phyloP scores from a whole-genome alignment of 495 filamentous ascomycete genomes.

The Friedmanniomyces endolithicus region DNA sequence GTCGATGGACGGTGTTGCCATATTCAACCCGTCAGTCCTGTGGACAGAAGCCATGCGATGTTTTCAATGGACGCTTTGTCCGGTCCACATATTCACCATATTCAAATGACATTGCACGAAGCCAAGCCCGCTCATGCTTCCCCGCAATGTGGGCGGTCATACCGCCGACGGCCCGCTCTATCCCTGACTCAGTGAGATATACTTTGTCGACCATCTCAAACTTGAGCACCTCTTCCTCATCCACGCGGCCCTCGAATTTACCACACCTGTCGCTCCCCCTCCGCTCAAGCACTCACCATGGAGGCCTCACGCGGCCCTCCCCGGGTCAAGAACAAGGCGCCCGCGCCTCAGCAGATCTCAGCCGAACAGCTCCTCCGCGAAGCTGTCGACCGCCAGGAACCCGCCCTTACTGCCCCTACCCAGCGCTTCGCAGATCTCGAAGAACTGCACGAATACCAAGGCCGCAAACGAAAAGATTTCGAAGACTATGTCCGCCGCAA shows the following conservation, averaged over 20 bases:
- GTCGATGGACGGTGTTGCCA: slow-evolving; percentile 25
- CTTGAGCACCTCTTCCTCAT: no score
- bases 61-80: no score
- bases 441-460: slow-evolving; percentile 95
- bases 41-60: no score
- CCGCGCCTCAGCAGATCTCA: slow-evolving; percentile 60
- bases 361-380: slow-evolving; percentile 96
- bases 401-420: slow-evolving; percentile 73
- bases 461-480: slow-evolving; percentile 88
- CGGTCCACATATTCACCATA: no score
- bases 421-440: slow-evolving; percentile 93
- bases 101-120: no score
- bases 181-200: no score
- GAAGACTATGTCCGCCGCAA: slow-evolving; percentile 97
- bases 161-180: no score
- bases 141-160: no score
- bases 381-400: slow-evolving; percentile 94
- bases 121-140: no score
- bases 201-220: no score
- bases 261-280: neutral
- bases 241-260: neutral
- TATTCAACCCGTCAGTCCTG: neutral
- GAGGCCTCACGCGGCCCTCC: slow-evolving; percentile 88
- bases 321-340: slow-evolving; percentile 93
- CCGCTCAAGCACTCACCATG: slow-evolving; percentile 47